These are phyloP conservation scores for Calocybe gangraenosa DNA, from an alignment of 768 basidiomycete species.

Conservation along the genomic window DNA sequence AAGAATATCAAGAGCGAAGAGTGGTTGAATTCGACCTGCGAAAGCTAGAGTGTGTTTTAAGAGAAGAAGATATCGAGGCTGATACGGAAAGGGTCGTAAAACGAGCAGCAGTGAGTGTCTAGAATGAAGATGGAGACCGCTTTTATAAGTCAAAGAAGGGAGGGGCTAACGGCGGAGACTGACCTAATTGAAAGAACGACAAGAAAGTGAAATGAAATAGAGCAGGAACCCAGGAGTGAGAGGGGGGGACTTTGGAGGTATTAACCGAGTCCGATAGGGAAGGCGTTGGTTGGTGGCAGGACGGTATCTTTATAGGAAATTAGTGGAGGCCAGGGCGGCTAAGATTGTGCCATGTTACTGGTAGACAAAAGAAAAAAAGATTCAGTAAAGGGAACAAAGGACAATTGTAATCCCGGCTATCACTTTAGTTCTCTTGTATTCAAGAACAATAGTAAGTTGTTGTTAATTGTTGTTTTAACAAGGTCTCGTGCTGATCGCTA, in stretches of 20 bases:
- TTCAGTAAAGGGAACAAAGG: slow-evolving; percentile 11
- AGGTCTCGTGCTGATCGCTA: too few species aligned
- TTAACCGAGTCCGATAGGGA: slow-evolving; percentile 24
- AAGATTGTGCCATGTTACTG: slow-evolving; percentile 3
- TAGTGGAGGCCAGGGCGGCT: neutral
- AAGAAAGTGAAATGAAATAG: slow-evolving; percentile 6
- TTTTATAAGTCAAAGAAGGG: slow-evolving; percentile 1
- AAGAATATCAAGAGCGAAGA: slow-evolving; percentile 22
- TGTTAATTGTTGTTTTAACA: too few species aligned
- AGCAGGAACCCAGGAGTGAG: slow-evolving; percentile 9
- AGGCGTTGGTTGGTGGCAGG: neutral
- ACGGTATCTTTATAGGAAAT: slow-evolving; percentile 11
- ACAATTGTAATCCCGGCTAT: slow-evolving; percentile 11
- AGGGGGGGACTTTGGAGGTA: slow-evolving; percentile 20
- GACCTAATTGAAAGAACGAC: neutral
- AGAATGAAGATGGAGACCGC: too few species aligned
- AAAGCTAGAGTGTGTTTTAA: slow-evolving; percentile 32
- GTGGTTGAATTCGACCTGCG: slow-evolving; percentile 57
- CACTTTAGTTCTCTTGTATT: neutral
- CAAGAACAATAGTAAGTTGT: slow-evolving; percentile 5
- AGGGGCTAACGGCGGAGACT: slow-evolving; percentile 6
- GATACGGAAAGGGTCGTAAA: slow-evolving; percentile 11
- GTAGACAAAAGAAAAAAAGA: slow-evolving; percentile 16
- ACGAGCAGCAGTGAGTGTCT: too few species aligned
- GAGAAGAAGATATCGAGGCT: slow-evolving; percentile 20